Percentiles rank a stretch among this genome's conserved stretches.
phyloP scores from a whole-genome alignment of 306 rosid species.

The Casuarina cunninghamiana region DNA sequence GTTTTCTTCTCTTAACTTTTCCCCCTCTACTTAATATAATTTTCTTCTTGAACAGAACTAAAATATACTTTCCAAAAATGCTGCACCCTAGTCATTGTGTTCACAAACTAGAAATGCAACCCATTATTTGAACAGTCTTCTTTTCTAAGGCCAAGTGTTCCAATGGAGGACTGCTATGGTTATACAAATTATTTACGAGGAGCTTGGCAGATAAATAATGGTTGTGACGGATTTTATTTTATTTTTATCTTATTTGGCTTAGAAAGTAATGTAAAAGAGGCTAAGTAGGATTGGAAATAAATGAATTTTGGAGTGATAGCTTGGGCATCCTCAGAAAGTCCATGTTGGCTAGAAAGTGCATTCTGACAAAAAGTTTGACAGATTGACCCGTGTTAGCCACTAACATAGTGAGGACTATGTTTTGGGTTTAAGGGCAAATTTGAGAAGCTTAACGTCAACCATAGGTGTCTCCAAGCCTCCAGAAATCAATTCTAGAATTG shows the following conservation, averaged over 20 bases:
- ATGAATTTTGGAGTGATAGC: background rate
- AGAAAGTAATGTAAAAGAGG: background rate
- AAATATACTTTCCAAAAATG: background rate
- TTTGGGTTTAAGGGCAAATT: background rate
- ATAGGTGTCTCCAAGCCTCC: background rate
- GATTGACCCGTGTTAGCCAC: background rate
- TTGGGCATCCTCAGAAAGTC: background rate
- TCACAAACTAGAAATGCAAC: background rate
- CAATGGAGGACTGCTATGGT: background rate
- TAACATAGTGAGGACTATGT: background rate
- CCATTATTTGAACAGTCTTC: background rate
- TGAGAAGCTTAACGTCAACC: background rate
- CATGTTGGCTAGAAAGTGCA: background rate
- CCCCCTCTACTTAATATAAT: background rate
- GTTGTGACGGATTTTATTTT: background rate
- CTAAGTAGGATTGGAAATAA: background rate
- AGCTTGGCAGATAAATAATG: background rate
- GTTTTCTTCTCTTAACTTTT: background rate
- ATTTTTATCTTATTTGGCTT: background rate
- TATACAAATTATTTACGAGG: background rate
- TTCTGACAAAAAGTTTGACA: background rate
- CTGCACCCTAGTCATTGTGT: background rate
- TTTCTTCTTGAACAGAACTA: background rate
- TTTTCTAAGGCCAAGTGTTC: background rate
- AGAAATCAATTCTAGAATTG: background rate